Conservation (phyloP, 2,329 filamentous ascomycete species). For the Colletotrichum orbiculare region DNA sequence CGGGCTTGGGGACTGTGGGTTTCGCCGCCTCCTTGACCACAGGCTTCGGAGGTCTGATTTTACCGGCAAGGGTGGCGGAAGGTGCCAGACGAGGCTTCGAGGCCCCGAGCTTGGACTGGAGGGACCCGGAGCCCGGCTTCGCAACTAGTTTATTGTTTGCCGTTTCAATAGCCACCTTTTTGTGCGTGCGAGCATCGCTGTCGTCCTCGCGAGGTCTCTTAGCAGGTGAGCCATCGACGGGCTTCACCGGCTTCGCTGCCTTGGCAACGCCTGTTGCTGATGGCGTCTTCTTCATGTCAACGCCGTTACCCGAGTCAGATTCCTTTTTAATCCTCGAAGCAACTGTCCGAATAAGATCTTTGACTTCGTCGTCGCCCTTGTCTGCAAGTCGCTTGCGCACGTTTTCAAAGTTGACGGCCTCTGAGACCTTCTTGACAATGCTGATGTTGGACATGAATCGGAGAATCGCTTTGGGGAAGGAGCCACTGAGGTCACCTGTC, state of each 20-base stretch:
- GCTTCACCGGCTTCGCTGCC: constrained; percentile 46
- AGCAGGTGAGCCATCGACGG: constrained; percentile 43
- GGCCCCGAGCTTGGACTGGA: constrained; percentile 42
- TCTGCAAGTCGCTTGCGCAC: constrained; percentile 72
- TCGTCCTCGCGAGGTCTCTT: constrained; percentile 56
- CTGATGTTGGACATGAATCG: constrained; percentile 71
- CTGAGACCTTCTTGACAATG: constrained; percentile 70
- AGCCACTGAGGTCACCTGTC: constrained; percentile 62
- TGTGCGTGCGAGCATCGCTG: constrained; percentile 50
- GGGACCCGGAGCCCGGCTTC: constrained; percentile 44
- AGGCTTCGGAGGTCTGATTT: constrained; percentile 56
- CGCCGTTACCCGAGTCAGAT: constrained; percentile 40
- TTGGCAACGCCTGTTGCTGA: constrained; percentile 34
- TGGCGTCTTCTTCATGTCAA: constrained; percentile 39
- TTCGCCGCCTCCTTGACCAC: constrained; percentile 38
- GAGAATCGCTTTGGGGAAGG: constrained; percentile 66
- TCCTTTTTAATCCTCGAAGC: constrained; percentile 57
- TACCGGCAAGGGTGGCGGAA: constrained; percentile 59
- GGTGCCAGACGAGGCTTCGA: constrained; percentile 42
- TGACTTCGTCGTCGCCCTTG: constrained; percentile 73
- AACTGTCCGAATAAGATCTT: constrained; percentile 69
- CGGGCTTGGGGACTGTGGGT: constrained; percentile 37
- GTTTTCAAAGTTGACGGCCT: constrained; percentile 74
- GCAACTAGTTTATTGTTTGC: constrained; percentile 53
- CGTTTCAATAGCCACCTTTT: constrained; percentile 56